phyloP scores from a whole-genome alignment of 1,139 yeast genomes.

The Debaryomyces nepalensis region DNA sequence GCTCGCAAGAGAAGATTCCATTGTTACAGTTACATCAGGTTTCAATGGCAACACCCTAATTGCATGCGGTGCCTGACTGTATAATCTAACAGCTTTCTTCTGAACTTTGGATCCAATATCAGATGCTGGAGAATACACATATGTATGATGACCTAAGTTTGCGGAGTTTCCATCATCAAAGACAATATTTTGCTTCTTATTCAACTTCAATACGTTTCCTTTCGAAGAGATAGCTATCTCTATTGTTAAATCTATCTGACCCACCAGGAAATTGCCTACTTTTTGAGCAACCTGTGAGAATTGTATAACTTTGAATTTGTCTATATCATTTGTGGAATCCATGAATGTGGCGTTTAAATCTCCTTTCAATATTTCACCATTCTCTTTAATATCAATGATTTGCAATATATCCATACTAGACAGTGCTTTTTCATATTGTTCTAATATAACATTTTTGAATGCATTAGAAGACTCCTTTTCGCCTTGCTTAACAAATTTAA shows the following conservation, averaged over 20 bases:
- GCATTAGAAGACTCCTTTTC: constrained; percentile 10
- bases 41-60: constrained; percentile 27
- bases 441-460: constrained; percentile 13
- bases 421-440: not conserved
- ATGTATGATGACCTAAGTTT: not conserved
- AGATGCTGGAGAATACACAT: not conserved
- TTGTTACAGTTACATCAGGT: constrained; percentile 24
- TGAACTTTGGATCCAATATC: not conserved
- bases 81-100: constrained; percentile 12
- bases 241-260: constrained; percentile 22
- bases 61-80: constrained; percentile 13
- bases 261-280: constrained; percentile 31
- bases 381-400: not conserved
- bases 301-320: constrained; percentile 25
- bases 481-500: constrained; percentile 16
- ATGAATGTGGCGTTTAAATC: not conserved
- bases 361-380: not conserved
- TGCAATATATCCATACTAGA: not conserved
- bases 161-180: not conserved
- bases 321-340: not conserved
- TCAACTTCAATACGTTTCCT: constrained; percentile 13
- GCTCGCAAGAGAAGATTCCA: constrained; percentile 12
- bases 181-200: constrained; percentile 15
- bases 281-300: constrained; percentile 27
- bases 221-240: constrained; percentile 13